These are phyloP conservation scores for Lupinus albus DNA, from an alignment of 306 rosid genomes.

Conservation along the genomic window DNA sequence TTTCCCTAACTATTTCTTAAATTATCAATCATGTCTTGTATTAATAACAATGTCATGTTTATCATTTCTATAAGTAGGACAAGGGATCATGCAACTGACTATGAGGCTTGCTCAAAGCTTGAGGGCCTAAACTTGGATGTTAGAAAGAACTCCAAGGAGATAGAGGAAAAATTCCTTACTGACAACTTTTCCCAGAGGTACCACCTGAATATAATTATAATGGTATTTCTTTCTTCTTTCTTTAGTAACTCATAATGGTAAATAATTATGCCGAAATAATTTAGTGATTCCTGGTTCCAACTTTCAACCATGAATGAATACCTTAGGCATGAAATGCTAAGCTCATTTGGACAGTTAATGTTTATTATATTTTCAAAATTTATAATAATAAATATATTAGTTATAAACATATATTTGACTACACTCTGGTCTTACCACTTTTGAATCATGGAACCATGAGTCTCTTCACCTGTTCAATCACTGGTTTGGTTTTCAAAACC, in stretches of 20 bases:
- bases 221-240: slow-evolving; percentile 34
- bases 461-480: background rate
- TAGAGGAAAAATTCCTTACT: slow-evolving; percentile 46
- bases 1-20: slow-evolving; percentile 32
- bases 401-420: background rate
- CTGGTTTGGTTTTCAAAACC: background rate
- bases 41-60: slow-evolving; percentile 19
- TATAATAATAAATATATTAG: background rate
- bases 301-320: background rate
- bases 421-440: background rate
- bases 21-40: slow-evolving; percentile 32
- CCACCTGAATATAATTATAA: slow-evolving; percentile 25
- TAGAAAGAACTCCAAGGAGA: slow-evolving; percentile 59
- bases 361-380: background rate
- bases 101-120: slow-evolving; percentile 95
- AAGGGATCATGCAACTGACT: slow-evolving; percentile 68
- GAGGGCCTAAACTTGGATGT: slow-evolving; percentile 94
- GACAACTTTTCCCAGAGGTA: slow-evolving; percentile 63
- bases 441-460: background rate
- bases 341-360: background rate
- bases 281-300: background rate
- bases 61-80: slow-evolving; percentile 46
- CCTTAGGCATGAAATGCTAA: background rate
- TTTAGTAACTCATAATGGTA: slow-evolving; percentile 2
- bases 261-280: background rate